Percentiles rank a stretch among this genome's conserved stretches.
Conservation (phyloP, 257 asterid species). For the Solanum virginianum region DNA sequence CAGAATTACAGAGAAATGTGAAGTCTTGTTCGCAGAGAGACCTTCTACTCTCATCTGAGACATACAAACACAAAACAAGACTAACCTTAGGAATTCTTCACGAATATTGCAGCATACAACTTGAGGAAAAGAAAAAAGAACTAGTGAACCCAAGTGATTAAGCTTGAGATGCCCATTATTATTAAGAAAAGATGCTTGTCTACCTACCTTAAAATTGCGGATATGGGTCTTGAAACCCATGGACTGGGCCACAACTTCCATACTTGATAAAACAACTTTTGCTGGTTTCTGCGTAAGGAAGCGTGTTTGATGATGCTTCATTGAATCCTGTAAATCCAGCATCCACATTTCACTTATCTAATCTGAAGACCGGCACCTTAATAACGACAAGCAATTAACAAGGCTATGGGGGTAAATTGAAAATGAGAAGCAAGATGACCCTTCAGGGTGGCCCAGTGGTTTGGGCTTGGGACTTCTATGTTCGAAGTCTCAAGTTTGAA, state of each 20-base stretch:
- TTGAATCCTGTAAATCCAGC: slow-evolving; percentile 44
- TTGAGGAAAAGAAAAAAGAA: not conserved
- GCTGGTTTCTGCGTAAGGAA: slow-evolving; percentile 91
- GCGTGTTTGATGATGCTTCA: slow-evolving; percentile 76
- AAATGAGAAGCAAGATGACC: not conserved
- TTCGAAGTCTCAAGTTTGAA: too few relatives aligned
- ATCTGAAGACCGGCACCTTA: not conserved
- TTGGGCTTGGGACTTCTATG: too few relatives aligned
- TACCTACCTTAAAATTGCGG: slow-evolving; percentile 97
- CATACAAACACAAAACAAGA: not conserved
- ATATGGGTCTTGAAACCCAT: slow-evolving; percentile 99
- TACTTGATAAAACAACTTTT: slow-evolving; percentile 72
- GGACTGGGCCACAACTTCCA: slow-evolving; percentile 99
- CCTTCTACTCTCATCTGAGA: slow-evolving; percentile 96
- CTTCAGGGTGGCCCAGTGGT: too few relatives aligned
- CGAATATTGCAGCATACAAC: not conserved
- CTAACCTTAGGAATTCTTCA: not conserved
- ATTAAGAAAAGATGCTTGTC: not conserved
- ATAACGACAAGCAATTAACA: not conserved
- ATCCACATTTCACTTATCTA: not conserved
- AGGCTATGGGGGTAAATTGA: not conserved
- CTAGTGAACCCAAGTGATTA: not conserved
- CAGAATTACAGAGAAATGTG: slow-evolving; percentile 83
- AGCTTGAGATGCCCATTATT: not conserved
- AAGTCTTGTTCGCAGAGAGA: slow-evolving; percentile 57